Base-by-base conservation (phyloP, 2,329 filamentous ascomycete genomes). In the Aspergillus udagawae region DNA sequence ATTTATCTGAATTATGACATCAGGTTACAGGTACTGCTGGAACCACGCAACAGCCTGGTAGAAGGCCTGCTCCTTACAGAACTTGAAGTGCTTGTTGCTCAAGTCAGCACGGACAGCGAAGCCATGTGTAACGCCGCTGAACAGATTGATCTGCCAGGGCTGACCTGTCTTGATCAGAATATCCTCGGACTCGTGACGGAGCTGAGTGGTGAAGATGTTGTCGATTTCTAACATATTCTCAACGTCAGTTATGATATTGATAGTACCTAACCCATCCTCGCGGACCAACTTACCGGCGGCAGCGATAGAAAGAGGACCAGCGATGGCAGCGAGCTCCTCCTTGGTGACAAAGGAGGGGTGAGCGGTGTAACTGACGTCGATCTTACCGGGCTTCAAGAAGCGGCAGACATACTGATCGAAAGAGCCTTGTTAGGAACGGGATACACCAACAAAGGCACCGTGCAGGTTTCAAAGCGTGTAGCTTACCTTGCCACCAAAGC, bases 61-160 rank as follows among this genome's bases (percentile, higher is more conserved):
- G 70, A 94, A 94, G 4, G 91, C 90, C 75, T 88, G 85, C 76
- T 95, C 89, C 82, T 91, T 92, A 41, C 89, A 87, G 66, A 83
- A 93, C 71, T 82, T 85, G 67, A 83, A 73, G 49, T 77, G 62
- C 70, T 80, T 81, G 61, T 86, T 80, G 59, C 67, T 80, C 32
- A 82, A 58, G 69, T 94, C 88, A 28, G 80, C 81, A 55, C 90
- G 83, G 2, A 92, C 86, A 8, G 86, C 80, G 67, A 94, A 96
- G 0, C 91, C 91, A 72, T 95, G 91, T 55, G 75, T 74, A 29
- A 90, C 85, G 54, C 85, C 84, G 2, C 84, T 85, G 79, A 84
- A 94, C 8, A 95, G 78, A 72, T 82, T 90, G 71, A 94, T 88
- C 76, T 95, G 90, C 75, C 89, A 94, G 23, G 84, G 83, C 51